Percentiles rank a stretch among this genome's conserved stretches.
These are phyloP conservation scores for Auricularia heimuer DNA, from an alignment of 768 basidiomycete genomes.

Conservation along the genomic window DNA sequence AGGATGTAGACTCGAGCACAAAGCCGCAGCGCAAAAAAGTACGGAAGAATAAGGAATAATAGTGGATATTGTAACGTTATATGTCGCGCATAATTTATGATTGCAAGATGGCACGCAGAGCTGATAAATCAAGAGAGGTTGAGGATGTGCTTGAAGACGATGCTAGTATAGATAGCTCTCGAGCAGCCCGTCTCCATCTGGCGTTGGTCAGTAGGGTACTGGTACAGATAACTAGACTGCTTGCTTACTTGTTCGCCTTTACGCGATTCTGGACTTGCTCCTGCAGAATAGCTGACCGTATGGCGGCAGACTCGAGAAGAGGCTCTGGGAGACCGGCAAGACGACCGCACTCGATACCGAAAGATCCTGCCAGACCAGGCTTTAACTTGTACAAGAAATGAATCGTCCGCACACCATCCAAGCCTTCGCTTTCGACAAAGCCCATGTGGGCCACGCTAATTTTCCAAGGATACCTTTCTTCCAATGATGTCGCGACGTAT, in stretches of 20 bases:
- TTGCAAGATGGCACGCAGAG: not conserved
- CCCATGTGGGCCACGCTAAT: slow-evolving; percentile 83
- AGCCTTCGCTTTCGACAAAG: slow-evolving; percentile 55
- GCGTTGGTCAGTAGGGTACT: not conserved
- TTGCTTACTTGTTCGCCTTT: slow-evolving; percentile 8
- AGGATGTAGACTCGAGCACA: slow-evolving; percentile 20
- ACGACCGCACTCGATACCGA: slow-evolving; percentile 87
- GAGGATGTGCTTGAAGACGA: not conserved
- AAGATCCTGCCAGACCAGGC: slow-evolving; percentile 70
- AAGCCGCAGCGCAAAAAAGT: slow-evolving; percentile 37
- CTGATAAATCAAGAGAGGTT: not conserved
- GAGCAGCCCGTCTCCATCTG: not conserved
- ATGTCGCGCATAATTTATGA: not conserved
- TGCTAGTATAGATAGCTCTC: not conserved
- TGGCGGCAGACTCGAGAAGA: slow-evolving; percentile 52
- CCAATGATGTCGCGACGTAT: slow-evolving; percentile 60
- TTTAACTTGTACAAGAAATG: slow-evolving; percentile 79
- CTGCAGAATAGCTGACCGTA: slow-evolving; percentile 45
- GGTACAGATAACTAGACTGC: not conserved
- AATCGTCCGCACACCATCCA: slow-evolving; percentile 69
- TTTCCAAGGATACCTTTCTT: slow-evolving; percentile 45
- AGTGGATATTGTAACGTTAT: not conserved
- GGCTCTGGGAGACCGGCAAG: slow-evolving; percentile 72
- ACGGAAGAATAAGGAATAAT: slow-evolving; percentile 27
- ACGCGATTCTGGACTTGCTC: slow-evolving; percentile 26